phyloP scores from a whole-genome alignment of 2,329 filamentous ascomycete genomes.

The Fusarium domesticum region DNA sequence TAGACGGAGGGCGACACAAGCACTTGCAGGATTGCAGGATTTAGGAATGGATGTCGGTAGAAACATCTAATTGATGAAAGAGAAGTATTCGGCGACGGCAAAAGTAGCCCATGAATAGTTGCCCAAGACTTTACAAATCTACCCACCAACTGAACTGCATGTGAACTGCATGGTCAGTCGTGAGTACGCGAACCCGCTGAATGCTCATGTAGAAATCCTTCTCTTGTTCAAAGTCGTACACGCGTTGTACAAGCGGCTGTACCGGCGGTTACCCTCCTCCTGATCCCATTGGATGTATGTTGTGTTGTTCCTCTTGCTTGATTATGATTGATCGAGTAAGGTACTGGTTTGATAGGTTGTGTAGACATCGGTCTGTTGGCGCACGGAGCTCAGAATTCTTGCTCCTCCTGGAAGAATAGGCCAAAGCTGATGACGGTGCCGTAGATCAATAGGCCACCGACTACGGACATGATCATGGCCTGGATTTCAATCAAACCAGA shows the following conservation, averaged over 20 bases:
- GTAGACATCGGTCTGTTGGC: neutral
- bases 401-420: constrained; percentile 97
- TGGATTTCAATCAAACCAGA: constrained; percentile 75
- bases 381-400: constrained; percentile 69
- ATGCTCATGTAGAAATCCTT: constrained; percentile 14
- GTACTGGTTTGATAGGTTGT: neutral
- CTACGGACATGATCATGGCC: constrained; percentile 92
- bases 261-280: constrained; percentile 9
- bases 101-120: constrained; percentile 6
- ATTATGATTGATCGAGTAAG: neutral
- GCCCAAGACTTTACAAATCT: constrained; percentile 1
- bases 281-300: constrained; percentile 2
- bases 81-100: constrained; percentile 14
- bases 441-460: constrained; percentile 92
- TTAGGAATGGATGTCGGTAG: constrained; percentile 4
- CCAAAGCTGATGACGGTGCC: constrained; percentile 97
- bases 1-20: constrained; percentile 18
- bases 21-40: constrained; percentile 2
- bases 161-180: constrained; percentile 12
- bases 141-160: no score
- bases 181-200: constrained; percentile 17
- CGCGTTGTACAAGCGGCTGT: constrained; percentile 11
- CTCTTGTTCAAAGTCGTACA: constrained; percentile 22
- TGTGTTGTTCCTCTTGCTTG: constrained; percentile 1
- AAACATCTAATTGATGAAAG: constrained; percentile 13